These are phyloP conservation scores for Tripterygium wilfordii DNA, from an alignment of 177 flowering plant genomes.

Conservation along the genomic window DNA sequence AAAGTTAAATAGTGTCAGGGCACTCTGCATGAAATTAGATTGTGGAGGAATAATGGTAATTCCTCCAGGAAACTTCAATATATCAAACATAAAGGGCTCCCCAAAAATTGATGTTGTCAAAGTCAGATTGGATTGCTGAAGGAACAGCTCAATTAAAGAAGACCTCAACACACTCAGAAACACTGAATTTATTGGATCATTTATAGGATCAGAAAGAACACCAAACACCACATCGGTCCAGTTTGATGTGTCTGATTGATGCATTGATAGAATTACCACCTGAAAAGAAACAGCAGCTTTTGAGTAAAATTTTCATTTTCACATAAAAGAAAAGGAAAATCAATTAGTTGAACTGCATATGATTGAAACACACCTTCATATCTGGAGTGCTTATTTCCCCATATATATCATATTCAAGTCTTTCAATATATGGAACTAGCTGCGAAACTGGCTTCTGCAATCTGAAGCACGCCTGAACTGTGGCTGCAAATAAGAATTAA, in stretches of 20 bases:
- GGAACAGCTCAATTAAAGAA: conserved; percentile 56
- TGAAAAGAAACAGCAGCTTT: conserved; percentile 26
- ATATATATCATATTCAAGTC: conserved; percentile 56
- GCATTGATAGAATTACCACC: conserved; percentile 72
- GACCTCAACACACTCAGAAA: conserved; percentile 55
- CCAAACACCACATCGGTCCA: conserved; percentile 69
- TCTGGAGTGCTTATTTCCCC: conserved; percentile 60
- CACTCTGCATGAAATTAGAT: conserved; percentile 32
- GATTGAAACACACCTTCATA: too few relatives aligned
- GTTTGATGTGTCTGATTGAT: conserved; percentile 35
- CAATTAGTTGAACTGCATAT: too few relatives aligned
- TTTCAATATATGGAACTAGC: conserved; percentile 41
- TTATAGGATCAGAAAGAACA: conserved; percentile 52
- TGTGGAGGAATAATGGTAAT: conserved; percentile 48
- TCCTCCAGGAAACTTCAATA: conserved; percentile 71
- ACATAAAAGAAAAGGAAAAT: too few relatives aligned
- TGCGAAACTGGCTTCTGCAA: conserved; percentile 48
- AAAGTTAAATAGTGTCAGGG: conserved; percentile 61
- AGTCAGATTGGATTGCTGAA: conserved; percentile 48
- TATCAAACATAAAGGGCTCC: conserved; percentile 54
- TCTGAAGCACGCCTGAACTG: conserved; percentile 56
- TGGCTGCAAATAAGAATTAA: conserved; percentile 35
- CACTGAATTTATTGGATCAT: conserved; percentile 37
- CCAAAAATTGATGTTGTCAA: conserved; percentile 58
- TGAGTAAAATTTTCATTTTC: background rate